Evolutionary conservation across 2,329 filamentous ascomycete species (phyloP), one percentile per base, ranked within the genome.

Genomic region (Cladosporium halotolerans): DNA sequence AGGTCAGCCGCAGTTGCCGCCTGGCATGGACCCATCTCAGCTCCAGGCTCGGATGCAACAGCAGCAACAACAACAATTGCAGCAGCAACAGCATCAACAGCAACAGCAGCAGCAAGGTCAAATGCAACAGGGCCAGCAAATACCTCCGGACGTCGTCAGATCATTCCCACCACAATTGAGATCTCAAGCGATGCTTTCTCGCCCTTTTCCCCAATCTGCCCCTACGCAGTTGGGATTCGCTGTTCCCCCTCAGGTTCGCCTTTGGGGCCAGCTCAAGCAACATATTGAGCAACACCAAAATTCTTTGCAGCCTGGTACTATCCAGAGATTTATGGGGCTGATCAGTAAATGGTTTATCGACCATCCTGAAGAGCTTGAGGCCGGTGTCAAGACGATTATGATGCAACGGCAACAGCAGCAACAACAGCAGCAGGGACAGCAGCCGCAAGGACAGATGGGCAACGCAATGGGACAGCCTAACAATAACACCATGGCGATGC

Each of bases 201-300:
- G 54, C 3, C 54, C 52, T 1, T 63, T 63, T 34, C 63, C 63
- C 9, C 57, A 33, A 16, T 43, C 56, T 38, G 18, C 63, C 2
- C 52, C 59, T 6, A 40, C 48, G 3, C 46, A 58, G 8, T 40
- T 62, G 6, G 51, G 50, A 18, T 52, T 65, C 16, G 32, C 34
- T 9, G 60, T 80, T 9, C 79, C 80, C 5, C 74, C 73, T 28
- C 66, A 76, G 10, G 69, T 82, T 19, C 77, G 73, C 58, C 76
- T 73, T 2, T 83, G 80, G 80, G 74, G 74, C 8, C 76, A 81
- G 53, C 68, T 83, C 6, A 83, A 82, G 63, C 68, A 76, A 49
- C 79, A 78, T 70, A 74, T 75, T 13, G 61, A 63, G 28, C 68
- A 74, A 41, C 80, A 80, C 53, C 68, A 70, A 13, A 68, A 70